Conservation (phyloP, 1,284 basidiomycete genomes). For the Microbotryum lychnidis-dioicae region DNA sequence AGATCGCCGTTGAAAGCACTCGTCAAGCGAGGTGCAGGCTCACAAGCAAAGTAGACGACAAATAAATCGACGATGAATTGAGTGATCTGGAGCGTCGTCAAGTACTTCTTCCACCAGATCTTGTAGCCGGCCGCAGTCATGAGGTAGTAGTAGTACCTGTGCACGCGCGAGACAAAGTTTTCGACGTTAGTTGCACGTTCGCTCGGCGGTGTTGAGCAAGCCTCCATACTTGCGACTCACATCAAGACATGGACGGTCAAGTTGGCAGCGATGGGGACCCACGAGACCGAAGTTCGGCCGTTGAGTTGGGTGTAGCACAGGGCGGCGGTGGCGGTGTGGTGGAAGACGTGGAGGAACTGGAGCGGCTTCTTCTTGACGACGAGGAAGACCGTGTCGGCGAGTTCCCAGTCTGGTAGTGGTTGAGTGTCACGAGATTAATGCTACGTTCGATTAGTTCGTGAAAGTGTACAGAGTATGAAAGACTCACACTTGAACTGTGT, state of each 20-base stretch:
- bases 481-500: constrained; percentile 29
- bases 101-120: constrained; percentile 98
- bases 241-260: constrained; percentile 92
- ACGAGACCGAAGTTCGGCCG: constrained; percentile 86
- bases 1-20: not conserved
- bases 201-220: constrained; percentile 10
- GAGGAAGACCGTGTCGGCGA: constrained; percentile 92
- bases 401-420: constrained; percentile 51
- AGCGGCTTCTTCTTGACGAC: constrained; percentile 97
- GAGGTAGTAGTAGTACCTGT: constrained; percentile 75
- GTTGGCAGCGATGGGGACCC: constrained; percentile 92
- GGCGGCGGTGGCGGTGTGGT: constrained; percentile 95
- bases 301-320: constrained; percentile 91
- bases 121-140: constrained; percentile 88
- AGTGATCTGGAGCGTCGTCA: constrained; percentile 89
- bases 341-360: constrained; percentile 96
- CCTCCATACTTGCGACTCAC: constrained; percentile 48
- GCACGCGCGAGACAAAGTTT: constrained; percentile 1
- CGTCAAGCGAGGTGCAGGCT: constrained; percentile 42
- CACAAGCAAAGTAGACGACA: constrained; percentile 87
- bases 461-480: too few species aligned
- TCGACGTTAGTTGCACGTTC: constrained; percentile 3
- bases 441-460: not conserved
- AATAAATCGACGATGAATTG: constrained; percentile 87
- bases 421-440: constrained; percentile 3